These are phyloP conservation scores for Erythrobasidium yunnanense DNA, from an alignment of 768 basidiomycete species.

Conservation along the genomic window DNA sequence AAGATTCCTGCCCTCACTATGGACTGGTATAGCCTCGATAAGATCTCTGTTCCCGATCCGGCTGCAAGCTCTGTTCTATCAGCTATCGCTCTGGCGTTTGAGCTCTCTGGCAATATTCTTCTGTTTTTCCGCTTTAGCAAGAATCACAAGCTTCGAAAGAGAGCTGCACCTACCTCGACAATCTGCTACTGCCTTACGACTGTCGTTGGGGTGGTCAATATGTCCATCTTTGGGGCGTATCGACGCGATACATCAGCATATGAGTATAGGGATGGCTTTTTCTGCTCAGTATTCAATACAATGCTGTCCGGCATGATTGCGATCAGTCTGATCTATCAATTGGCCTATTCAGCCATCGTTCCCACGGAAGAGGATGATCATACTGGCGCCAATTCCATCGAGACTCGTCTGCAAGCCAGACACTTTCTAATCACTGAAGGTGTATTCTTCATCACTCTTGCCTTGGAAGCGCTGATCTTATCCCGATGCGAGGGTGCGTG, in stretches of 20 bases:
- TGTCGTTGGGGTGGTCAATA: slow-evolving; percentile 37
- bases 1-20: slow-evolving; percentile 37
- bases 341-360: neutral
- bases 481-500: slow-evolving; percentile 38
- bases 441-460: slow-evolving; percentile 35
- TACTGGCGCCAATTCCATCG: neutral
- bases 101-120: slow-evolving; percentile 40
- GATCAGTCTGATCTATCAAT: slow-evolving; percentile 4
- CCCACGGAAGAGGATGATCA: slow-evolving; percentile 19
- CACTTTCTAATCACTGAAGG: slow-evolving; percentile 20
- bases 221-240: slow-evolving; percentile 31
- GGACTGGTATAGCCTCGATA: slow-evolving; percentile 38
- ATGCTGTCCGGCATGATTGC: slow-evolving; percentile 2
- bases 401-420: neutral
- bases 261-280: slow-evolving; percentile 30
- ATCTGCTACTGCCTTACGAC: slow-evolving; percentile 41
- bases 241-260: neutral
- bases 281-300: slow-evolving; percentile 12
- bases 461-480: slow-evolving; percentile 39
- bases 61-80: slow-evolving; percentile 29
- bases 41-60: slow-evolving; percentile 36
- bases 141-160: slow-evolving; percentile 32
- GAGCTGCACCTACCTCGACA: slow-evolving; percentile 35
- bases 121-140: slow-evolving; percentile 41
- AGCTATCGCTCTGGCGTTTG: slow-evolving; percentile 34